A percentile compares a stretch with the other conserved stretches of the same genome.
Conservation (phyloP, 2,329 filamentous ascomycete species). For the Aspergillus cejpii region DNA sequence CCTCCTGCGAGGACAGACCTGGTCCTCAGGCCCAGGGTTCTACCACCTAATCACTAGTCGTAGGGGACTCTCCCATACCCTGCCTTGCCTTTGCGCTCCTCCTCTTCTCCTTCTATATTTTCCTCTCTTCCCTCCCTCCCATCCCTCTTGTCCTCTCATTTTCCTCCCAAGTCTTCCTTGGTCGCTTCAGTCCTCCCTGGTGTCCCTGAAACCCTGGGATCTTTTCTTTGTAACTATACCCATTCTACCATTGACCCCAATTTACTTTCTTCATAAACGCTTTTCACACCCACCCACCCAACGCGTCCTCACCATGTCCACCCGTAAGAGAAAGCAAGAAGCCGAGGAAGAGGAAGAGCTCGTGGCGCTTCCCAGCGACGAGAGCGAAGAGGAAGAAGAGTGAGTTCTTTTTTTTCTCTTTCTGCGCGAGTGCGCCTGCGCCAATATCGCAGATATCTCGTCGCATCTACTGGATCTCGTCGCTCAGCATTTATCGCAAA, state of each 20-base stretch:
- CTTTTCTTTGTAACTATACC: conserved; percentile 37
- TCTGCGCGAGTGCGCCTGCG: too few species aligned
- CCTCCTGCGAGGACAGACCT: conserved; percentile 22
- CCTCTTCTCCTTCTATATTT: conserved; percentile 13
- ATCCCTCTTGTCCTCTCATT: conserved; percentile 29
- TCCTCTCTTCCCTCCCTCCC: conserved; percentile 12
- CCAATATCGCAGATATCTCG: too few species aligned
- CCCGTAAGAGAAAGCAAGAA: conserved; percentile 47
- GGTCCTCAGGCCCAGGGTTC: conserved; percentile 23
- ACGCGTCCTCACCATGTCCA: conserved; percentile 34
- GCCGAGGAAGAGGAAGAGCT: conserved; percentile 45
- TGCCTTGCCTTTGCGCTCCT: conserved; percentile 7
- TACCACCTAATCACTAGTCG: conserved; percentile 21
- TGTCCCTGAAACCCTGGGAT: conserved; percentile 1
- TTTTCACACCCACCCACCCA: conserved; percentile 5
- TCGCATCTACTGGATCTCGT: neutral
- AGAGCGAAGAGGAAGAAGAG: conserved; percentile 48
- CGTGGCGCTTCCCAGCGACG: conserved; percentile 44
- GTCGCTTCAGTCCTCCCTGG: conserved; percentile 26
- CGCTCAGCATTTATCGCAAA: neutral
- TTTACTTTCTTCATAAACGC: conserved; percentile 4
- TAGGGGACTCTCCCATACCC: conserved; percentile 22
- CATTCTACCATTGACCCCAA: conserved; percentile 10
- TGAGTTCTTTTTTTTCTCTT: conserved; percentile 25
- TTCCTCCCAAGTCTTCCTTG: conserved; percentile 30